Conservation (phyloP, 2,329 filamentous ascomycete species). For the Bertia moriformis region DNA sequence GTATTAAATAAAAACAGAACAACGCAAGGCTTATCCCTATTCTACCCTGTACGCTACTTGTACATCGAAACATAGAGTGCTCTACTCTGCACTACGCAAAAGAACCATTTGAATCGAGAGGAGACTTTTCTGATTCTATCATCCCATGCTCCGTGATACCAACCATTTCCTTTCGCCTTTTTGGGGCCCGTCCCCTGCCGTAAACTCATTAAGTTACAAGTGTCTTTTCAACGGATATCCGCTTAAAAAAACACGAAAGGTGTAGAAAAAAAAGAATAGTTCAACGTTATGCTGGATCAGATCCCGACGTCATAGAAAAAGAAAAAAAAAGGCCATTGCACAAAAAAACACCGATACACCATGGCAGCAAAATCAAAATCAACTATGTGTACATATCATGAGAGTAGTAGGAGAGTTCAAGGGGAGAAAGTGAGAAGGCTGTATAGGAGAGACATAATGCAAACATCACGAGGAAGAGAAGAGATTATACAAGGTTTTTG, state of each 20-base stretch:
- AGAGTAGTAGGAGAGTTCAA: background rate
- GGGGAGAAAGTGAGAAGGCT: background rate
- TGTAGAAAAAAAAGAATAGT: too few relatives aligned
- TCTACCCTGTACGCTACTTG: too few relatives aligned
- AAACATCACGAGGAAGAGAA: background rate
- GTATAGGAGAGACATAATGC: background rate
- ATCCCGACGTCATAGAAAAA: too few relatives aligned
- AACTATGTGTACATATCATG: background rate
- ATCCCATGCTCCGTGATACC: background rate
- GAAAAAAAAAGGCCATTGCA: conserved; percentile 2
- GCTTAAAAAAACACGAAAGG: too few relatives aligned
- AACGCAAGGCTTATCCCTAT: too few relatives aligned
- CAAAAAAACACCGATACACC: background rate
- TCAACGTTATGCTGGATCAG: too few relatives aligned
- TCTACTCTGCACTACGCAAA: too few relatives aligned
- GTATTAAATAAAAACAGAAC: too few relatives aligned
- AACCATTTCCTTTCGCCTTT: background rate
- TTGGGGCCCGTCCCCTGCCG: background rate
- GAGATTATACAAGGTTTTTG: background rate
- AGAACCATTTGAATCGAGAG: background rate
- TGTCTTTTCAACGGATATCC: too few relatives aligned
- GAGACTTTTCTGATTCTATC: background rate
- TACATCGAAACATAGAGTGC: too few relatives aligned
- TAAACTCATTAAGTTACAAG: background rate
- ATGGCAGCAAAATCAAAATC: background rate